Conservation (phyloP, 805 yeast species). For the Metschnikowia arizonensis region DNA sequence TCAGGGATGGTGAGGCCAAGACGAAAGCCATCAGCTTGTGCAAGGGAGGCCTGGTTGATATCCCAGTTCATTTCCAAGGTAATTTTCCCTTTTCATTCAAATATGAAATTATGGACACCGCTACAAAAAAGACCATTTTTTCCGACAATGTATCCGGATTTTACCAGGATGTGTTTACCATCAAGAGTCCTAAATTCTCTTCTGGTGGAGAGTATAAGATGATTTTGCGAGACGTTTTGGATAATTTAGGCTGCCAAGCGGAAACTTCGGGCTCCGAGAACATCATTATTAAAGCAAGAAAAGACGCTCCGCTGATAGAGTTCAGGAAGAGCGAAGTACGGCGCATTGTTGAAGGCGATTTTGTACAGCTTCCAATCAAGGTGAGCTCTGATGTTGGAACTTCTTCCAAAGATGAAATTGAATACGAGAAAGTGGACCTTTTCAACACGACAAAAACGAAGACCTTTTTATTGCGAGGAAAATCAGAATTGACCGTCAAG, state of each 20-base stretch:
- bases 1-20: conserved; percentile 14
- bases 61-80: conserved; percentile 68
- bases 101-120: conserved; percentile 59
- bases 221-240: conserved; percentile 61
- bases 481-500: conserved; percentile 23
- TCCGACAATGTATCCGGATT: conserved; percentile 31
- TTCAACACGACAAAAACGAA: conserved; percentile 13
- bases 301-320: conserved; percentile 55
- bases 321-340: conserved; percentile 25
- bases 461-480: conserved; percentile 11
- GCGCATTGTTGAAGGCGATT: conserved; percentile 59
- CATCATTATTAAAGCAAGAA: conserved; percentile 57
- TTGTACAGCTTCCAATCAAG: conserved; percentile 51
- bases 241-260: conserved; percentile 77
- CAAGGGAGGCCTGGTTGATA: conserved; percentile 24
- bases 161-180: conserved; percentile 26
- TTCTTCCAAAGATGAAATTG: conserved; percentile 27
- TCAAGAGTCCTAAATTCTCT: conserved; percentile 52
- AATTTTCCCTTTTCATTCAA: conserved; percentile 70
- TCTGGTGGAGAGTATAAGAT: conserved; percentile 74
- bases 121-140: conserved; percentile 19
- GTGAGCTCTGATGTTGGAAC: conserved; percentile 32
- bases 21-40: conserved; percentile 26
- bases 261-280: conserved; percentile 61
- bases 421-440: conserved; percentile 26